A percentile compares a stretch with the other conserved stretches of the same genome.
These are phyloP conservation scores for Stenocarpella maydis DNA, from an alignment of 2,329 filamentous ascomycete genomes.

Conservation along the genomic window DNA sequence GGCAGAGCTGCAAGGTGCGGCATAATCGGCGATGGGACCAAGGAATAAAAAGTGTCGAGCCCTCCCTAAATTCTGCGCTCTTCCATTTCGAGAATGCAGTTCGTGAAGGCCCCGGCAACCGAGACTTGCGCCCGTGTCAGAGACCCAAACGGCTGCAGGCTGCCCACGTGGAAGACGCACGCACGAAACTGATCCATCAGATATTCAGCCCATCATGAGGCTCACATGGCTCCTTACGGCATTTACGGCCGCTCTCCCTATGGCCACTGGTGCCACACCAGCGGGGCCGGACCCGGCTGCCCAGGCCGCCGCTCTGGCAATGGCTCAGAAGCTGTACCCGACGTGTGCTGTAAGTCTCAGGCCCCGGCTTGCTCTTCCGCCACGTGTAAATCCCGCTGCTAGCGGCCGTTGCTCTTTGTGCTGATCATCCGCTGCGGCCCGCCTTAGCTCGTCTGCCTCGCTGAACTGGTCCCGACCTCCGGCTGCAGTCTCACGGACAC, in stretches of 20 bases:
- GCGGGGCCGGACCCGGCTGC: not conserved
- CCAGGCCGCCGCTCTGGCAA: not conserved
- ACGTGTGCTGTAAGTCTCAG: slow-evolving; percentile 8
- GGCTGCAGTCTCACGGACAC: slow-evolving; percentile 5
- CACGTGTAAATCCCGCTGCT: slow-evolving; percentile 6
- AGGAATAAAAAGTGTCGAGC: slow-evolving; percentile 22
- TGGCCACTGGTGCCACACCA: not conserved
- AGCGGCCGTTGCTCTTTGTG: not conserved
- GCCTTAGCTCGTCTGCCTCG: slow-evolving; percentile 16
- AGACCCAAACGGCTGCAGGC: not conserved
- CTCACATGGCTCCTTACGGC: slow-evolving; percentile 10
- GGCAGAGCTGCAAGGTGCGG: not conserved
- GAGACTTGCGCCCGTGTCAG: not conserved
- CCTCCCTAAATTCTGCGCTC: slow-evolving; percentile 15
- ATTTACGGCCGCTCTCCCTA: not conserved
- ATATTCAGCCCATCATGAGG: not conserved
- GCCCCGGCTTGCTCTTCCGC: not conserved
- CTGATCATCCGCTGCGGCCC: slow-evolving; percentile 20
- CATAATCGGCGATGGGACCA: not conserved
- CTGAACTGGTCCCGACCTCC: slow-evolving; percentile 2
- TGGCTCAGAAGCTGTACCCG: not conserved
- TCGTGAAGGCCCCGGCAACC: not conserved
- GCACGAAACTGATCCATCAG: not conserved
- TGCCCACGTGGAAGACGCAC: slow-evolving; percentile 11
- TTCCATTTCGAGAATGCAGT: slow-evolving; percentile 27